Conservation (phyloP, 2,329 filamentous ascomycete species). For the Pleoardoris graminearum region DNA sequence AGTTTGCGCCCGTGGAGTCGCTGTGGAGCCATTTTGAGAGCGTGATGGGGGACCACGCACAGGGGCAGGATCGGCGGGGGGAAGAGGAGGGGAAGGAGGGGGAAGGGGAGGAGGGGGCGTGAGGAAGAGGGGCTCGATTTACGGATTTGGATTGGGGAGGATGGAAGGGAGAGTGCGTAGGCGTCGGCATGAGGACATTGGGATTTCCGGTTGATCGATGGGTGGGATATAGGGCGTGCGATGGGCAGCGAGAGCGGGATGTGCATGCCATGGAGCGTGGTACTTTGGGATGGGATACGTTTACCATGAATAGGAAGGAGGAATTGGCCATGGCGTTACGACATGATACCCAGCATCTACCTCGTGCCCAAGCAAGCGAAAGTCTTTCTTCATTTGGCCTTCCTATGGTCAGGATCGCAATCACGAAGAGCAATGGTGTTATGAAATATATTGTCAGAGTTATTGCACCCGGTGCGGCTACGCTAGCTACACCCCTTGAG, state of each 20-base stretch:
- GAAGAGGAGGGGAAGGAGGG: constrained; percentile 25
- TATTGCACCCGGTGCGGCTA: constrained; percentile 15
- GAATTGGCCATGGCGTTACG: constrained; percentile 17
- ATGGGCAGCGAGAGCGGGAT: too few species aligned
- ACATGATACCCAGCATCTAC: neutral
- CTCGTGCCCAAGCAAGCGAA: neutral
- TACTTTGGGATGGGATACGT: too few species aligned
- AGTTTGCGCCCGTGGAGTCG: constrained; percentile 95
- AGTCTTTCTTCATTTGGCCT: neutral
- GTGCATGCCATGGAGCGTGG: neutral
- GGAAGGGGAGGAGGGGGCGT: constrained; percentile 6
- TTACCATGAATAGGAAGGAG: constrained; percentile 19
- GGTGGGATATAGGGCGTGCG: constrained; percentile 15
- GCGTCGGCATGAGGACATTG: too few species aligned
- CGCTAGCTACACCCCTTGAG: constrained; percentile 17
- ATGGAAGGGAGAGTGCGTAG: constrained; percentile 12
- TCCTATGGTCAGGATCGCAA: too few species aligned
- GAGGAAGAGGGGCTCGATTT: neutral
- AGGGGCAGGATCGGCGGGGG: constrained; percentile 22
- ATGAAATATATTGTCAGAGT: constrained; percentile 12
- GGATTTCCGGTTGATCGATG: neutral
- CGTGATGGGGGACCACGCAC: constrained; percentile 69
- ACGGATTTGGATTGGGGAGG: constrained; percentile 4
- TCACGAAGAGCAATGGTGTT: neutral
- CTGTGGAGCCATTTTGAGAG: constrained; percentile 97